phyloP scores from a whole-genome alignment of 1,284 basidiomycete species.

The Dichomitus squalens region DNA sequence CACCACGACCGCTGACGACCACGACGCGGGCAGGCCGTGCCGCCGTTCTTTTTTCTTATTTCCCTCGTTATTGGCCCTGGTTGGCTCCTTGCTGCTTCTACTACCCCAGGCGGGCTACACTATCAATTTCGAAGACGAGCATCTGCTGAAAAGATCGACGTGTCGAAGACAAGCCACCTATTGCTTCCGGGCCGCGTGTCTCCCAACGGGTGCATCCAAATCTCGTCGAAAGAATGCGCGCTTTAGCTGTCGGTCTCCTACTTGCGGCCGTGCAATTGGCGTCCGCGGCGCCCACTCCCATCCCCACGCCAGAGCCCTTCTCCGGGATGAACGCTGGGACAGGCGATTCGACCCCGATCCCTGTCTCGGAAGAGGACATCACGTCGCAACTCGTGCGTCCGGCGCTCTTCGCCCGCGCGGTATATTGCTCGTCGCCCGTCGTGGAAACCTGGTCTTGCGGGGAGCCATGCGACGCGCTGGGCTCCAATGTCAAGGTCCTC shows the following conservation, averaged over 20 bases:
- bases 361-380: conserved; percentile 28
- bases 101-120: conserved; percentile 9
- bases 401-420: conserved; percentile 42
- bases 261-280: neutral
- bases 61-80: conserved; percentile 1
- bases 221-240: conserved; percentile 1
- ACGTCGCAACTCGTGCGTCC: conserved; percentile 37
- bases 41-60: neutral
- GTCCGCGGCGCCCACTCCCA: conserved; percentile 1
- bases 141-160: neutral
- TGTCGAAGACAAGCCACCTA: neutral
- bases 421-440: conserved; percentile 40
- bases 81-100: conserved; percentile 5
- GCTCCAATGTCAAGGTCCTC: conserved; percentile 49
- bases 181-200: neutral
- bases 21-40: too few relatives aligned
- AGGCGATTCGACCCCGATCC: conserved; percentile 13
- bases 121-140: neutral
- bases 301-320: neutral
- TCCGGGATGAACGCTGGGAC: conserved; percentile 18
- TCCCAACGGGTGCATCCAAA: neutral
- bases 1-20: too few relatives aligned
- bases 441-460: conserved; percentile 42
- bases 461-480: conserved; percentile 42
- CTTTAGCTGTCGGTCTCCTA: neutral